A percentile compares a stretch with the other conserved stretches of the same genome.
Evolutionary conservation across 805 yeast genomes (phyloP).

Genomic region (Nakazawaea wyomingensis): DNA sequence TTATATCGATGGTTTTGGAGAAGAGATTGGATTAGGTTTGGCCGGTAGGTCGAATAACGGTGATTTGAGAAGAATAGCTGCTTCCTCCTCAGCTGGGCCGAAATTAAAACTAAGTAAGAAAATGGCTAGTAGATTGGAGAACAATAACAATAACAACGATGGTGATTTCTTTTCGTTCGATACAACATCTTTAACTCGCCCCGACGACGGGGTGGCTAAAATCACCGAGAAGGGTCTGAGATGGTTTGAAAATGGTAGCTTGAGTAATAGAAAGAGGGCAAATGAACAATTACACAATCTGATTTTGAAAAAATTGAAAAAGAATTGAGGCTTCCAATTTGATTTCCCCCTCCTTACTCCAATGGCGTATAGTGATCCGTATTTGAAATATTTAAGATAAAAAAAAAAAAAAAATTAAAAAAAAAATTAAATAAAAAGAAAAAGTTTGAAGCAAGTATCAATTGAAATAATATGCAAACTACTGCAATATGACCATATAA

Average conservation of each 20-base stretch:
- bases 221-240: neutral
- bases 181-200: conserved; percentile 1
- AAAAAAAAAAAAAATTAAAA: neutral
- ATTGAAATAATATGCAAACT: too few species aligned
- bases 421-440: neutral
- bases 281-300: conserved; percentile 1
- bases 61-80: conserved; percentile 15
- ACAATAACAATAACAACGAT: neutral
- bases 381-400: neutral
- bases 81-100: conserved; percentile 36
- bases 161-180: conserved; percentile 5
- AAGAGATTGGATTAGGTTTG: conserved; percentile 83
- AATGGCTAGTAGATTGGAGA: conserved; percentile 44
- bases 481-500: too few species aligned
- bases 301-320: conserved; percentile 7
- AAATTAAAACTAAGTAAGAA: conserved; percentile 57
- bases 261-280: conserved; percentile 4
- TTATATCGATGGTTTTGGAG: conserved; percentile 61
- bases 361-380: neutral
- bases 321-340: neutral
- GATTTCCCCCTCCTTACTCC: too few species aligned
- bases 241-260: conserved; percentile 4
- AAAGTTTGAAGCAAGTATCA: too few species aligned
- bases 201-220: neutral
- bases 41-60: conserved; percentile 27